Percentiles rank a stretch among this genome's conserved stretches.
These are phyloP conservation scores for Fistulinella staudtii DNA, from an alignment of 1,284 basidiomycete genomes.

Conservation along the genomic window DNA sequence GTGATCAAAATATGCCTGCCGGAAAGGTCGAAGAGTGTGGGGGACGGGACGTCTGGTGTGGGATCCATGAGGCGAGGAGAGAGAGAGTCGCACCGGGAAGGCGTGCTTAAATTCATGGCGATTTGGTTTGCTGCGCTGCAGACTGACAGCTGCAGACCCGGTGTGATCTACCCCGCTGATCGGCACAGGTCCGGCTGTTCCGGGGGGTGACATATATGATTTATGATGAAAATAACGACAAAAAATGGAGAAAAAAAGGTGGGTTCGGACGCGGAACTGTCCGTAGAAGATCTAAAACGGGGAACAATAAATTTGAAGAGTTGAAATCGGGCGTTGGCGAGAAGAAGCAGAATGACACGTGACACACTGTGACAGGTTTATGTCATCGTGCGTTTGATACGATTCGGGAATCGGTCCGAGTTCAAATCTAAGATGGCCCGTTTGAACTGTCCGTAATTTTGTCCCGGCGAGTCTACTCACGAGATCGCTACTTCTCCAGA, in stretches of 20 bases:
- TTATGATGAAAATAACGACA: conserved; percentile 9
- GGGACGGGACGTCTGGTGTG: conserved; percentile 43
- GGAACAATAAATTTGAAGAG: conserved; percentile 24
- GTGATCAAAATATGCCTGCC: conserved; percentile 67
- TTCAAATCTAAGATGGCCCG: conserved; percentile 15
- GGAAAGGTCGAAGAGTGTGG: conserved; percentile 56
- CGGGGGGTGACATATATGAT: conserved; percentile 14
- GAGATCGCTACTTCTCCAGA: conserved; percentile 26
- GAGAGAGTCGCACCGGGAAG: conserved; percentile 1
- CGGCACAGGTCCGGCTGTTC: conserved; percentile 29
- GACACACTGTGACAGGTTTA: conserved; percentile 28
- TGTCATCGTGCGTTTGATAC: conserved; percentile 28
- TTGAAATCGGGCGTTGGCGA: conserved; percentile 24
- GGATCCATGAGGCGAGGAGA: conserved; percentile 36
- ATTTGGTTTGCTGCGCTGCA: too few species aligned
- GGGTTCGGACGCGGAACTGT: conserved; percentile 14
- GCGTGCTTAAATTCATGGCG: conserved; percentile 26
- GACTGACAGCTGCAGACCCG: conserved; percentile 5
- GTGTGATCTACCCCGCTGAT: conserved; percentile 29
- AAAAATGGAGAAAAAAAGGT: conserved; percentile 8
- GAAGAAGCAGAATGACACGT: conserved; percentile 20
- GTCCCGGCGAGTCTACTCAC: too few species aligned
- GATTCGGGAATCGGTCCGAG: conserved; percentile 32
- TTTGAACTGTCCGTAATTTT: conserved; percentile 20
- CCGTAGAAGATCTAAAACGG: conserved; percentile 24